Conservation (phyloP, 2,329 filamentous ascomycete species). For the Phoma sp. region DNA sequence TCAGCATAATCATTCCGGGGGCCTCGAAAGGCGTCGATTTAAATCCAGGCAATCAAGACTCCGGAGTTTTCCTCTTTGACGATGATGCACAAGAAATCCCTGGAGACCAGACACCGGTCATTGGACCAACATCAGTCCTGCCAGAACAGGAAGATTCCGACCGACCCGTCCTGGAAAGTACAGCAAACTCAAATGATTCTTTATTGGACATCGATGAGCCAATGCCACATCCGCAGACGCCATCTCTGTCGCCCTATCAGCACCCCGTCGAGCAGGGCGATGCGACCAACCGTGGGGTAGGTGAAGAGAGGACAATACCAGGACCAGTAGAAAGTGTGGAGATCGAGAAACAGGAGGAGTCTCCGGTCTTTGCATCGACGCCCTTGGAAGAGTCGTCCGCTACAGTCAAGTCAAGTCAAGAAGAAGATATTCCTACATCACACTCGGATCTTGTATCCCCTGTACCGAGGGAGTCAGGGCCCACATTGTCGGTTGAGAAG, state of each 20-base stretch:
- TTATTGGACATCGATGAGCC: slow-evolving; percentile 1
- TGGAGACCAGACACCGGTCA: slow-evolving; percentile 4
- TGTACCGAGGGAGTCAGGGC: background rate
- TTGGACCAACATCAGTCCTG: background rate
- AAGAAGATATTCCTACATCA: background rate
- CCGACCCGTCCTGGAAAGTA: background rate
- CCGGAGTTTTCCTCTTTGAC: slow-evolving; percentile 28
- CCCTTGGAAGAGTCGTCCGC: background rate
- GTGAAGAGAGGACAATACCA: background rate
- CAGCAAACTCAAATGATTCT: background rate
- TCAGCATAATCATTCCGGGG: background rate
- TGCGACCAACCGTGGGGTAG: background rate
- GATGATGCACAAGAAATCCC: slow-evolving; percentile 19
- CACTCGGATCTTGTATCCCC: background rate
- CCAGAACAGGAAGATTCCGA: background rate
- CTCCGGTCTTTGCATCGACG: background rate
- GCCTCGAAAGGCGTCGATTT: slow-evolving; percentile 18
- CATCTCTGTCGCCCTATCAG: slow-evolving; percentile 3
- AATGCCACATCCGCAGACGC: background rate
- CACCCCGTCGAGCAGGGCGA: background rate
- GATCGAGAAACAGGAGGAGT: background rate
- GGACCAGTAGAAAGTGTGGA: background rate
- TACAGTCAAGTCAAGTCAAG: background rate
- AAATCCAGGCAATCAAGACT: slow-evolving; percentile 25
- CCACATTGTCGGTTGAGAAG: slow-evolving; percentile 5